Conservation (phyloP, 2,329 filamentous ascomycete species). For the Elsinoe perseae region DNA sequence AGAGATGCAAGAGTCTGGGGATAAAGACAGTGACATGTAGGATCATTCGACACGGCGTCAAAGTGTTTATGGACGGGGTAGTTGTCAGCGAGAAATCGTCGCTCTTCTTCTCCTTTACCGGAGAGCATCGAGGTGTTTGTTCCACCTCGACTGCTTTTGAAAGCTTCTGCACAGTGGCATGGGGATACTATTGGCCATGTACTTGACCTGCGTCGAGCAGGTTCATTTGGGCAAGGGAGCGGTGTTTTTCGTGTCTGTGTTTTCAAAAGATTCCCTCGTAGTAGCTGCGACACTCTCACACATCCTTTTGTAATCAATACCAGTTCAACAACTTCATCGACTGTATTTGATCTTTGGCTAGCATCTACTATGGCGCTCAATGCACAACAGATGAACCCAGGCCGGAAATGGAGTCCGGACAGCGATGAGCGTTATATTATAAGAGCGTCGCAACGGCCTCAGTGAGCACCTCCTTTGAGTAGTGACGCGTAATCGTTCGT, state of each 20-base stretch:
- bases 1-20: background rate
- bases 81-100: background rate
- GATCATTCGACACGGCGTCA: conserved; percentile 11
- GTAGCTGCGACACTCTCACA: conserved; percentile 15
- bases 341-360: background rate
- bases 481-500: no score
- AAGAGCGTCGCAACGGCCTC: no score
- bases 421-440: no score
- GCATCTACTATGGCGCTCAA: background rate
- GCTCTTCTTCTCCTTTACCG: conserved; percentile 7
- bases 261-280: conserved; percentile 17
- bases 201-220: conserved; percentile 12
- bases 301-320: conserved; percentile 15
- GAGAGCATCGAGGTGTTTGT: background rate
- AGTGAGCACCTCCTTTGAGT: no score
- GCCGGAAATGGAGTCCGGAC: no score
- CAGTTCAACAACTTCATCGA: background rate
- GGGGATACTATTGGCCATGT: conserved; percentile 10
- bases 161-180: conserved; percentile 14
- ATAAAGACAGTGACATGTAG: background rate
- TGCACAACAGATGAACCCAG: no score
- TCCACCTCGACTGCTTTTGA: conserved; percentile 5
- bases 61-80: background rate
- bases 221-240: conserved; percentile 12
- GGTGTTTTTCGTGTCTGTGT: conserved; percentile 15